Base-by-base conservation (phyloP, 108 stramenopile genomes). In the Cafeteria roenbergensis region DNA sequence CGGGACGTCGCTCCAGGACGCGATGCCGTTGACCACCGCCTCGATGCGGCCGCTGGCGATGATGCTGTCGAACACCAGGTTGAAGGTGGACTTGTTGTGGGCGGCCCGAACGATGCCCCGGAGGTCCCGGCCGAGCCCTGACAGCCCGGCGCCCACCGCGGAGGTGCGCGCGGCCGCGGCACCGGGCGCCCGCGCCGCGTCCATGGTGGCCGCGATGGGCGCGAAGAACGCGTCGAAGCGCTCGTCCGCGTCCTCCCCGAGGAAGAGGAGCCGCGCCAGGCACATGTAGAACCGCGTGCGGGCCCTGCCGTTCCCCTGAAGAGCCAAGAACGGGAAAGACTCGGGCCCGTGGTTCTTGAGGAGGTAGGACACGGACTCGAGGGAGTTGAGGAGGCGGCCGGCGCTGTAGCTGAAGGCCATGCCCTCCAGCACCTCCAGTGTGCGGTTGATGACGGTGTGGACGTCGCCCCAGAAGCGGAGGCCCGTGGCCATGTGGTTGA, bases 401-500 rank as follows among this genome's bases (percentile, higher is more conserved):
- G 87, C 87, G 64, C 87, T 88, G 86, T 92, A 94, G 48, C 90
- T 90, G 48, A 85, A 80, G 1, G 92, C 88, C 90, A 97, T 92
- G 72, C 93, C 95, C 50, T 88, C 83, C 50, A 97, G 76, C 9
- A 97, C 80, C 30, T 89, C 88, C 48, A 97, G 73, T 6, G 95
- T 93, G 50, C 88, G 87, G 32, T 79, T 74, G 34, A 93, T 71
- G 24, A 97, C 82, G 30, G 90, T 89, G 57, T 88, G 69, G 22
- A 89, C 82, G 53, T 88, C 87, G 4, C 89, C 89, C 92, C 93
- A 97, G 74, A 80, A 92, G 77, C 93, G 93, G 55, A 97, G 83
- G 74, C 93, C 93, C 71, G 91, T 93, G 62, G 91, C 82, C 66
- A 93, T 87, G 79, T 97, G 94, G 38, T 87, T 93, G 35, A 94